Evolutionary conservation across 345 rosid genomes (phyloP).

Genomic region (Melaleuca alternifolia): DNA sequence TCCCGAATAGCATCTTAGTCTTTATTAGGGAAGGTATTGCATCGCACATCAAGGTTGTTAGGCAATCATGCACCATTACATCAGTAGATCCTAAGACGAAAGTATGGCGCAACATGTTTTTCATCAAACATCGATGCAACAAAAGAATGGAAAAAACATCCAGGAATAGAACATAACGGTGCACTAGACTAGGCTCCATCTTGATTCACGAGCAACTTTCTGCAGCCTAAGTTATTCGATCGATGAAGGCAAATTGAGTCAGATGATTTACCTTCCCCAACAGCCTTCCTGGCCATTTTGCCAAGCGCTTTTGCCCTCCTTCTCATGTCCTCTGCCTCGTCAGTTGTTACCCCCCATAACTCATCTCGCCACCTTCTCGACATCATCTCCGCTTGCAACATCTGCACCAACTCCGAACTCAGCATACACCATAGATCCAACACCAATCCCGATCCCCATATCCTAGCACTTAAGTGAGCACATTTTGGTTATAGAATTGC

Average conservation of each 20-base stretch:
- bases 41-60: neutral
- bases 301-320: neutral
- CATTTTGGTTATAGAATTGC: neutral
- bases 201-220: neutral
- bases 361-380: neutral
- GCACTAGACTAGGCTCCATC: neutral
- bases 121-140: neutral
- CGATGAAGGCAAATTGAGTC: neutral
- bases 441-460: neutral
- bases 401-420: neutral
- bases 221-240: neutral
- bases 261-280: slow-evolving; percentile 19
- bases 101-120: neutral
- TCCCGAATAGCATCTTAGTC: neutral
- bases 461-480: neutral
- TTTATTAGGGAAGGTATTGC: neutral
- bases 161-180: neutral
- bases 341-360: slow-evolving; percentile 1
- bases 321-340: neutral
- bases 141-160: neutral
- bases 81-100: neutral
- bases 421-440: neutral
- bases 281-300: slow-evolving; percentile 6
- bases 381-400: neutral
- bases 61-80: neutral